Evolutionary conservation across 306 rosid genomes (phyloP).

Genomic region (Vigna reflexopilosa): DNA sequence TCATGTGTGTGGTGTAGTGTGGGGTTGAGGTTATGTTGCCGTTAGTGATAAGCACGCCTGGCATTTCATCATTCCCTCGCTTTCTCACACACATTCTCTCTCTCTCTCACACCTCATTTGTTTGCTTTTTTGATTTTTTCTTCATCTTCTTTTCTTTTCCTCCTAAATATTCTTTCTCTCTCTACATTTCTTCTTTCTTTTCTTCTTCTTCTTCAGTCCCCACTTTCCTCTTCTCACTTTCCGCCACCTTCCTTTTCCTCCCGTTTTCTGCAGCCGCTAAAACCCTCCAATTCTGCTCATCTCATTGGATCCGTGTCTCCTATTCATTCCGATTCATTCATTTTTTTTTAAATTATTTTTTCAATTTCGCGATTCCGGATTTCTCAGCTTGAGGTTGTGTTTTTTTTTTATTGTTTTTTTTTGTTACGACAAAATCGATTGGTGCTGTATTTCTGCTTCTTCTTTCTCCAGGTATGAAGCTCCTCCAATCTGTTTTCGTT

Average conservation of each 20-base stretch:
- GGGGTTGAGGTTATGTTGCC: constrained; percentile 64
- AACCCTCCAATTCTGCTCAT: constrained; percentile 36
- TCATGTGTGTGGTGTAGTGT: constrained; percentile 62
- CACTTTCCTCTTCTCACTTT: constrained; percentile 60
- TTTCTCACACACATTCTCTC: constrained; percentile 43
- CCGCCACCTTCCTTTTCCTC: constrained; percentile 49
- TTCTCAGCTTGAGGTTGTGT: constrained; percentile 40
- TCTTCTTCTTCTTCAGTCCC: constrained; percentile 45
- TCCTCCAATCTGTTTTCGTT: constrained; percentile 4
- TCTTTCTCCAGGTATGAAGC: constrained; percentile 38
- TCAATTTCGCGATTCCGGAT: constrained; percentile 39
- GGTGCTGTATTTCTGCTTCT: constrained; percentile 31
- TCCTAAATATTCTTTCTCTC: constrained; percentile 49
- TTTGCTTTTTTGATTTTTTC: constrained; percentile 32
- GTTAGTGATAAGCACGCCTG: constrained; percentile 99
- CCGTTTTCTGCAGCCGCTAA: constrained; percentile 13
- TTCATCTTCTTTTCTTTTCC: constrained; percentile 29
- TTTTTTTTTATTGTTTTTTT: not conserved
- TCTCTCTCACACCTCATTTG: constrained; percentile 5
- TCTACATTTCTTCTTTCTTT: constrained; percentile 50
- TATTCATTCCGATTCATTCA: constrained; percentile 41
- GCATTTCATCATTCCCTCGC: constrained; percentile 94
- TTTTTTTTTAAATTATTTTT: not conserved
- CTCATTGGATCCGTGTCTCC: constrained; percentile 64
- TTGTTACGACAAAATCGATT: constrained; percentile 29